These are phyloP conservation scores for Clathrospora elynae DNA, from an alignment of 2,329 filamentous ascomycete species.

Conservation along the genomic window DNA sequence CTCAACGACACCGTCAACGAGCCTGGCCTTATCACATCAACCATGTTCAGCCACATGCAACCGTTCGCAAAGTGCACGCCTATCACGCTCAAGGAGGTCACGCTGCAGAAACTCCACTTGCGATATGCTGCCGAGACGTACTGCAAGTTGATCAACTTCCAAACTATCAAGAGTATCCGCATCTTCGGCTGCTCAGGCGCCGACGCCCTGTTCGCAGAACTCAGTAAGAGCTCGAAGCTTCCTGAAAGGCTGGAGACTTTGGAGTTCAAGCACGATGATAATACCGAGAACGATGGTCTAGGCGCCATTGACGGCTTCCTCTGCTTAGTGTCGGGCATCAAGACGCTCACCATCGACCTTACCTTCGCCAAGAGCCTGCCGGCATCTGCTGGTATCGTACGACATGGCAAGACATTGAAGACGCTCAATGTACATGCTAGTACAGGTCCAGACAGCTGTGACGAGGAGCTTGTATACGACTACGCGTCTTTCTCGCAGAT, in stretches of 20 bases:
- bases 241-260: conserved; percentile 53
- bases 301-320: conserved; percentile 56
- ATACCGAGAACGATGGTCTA: conserved; percentile 54
- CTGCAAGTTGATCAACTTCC: conserved; percentile 55
- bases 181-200: conserved; percentile 54
- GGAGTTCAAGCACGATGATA: conserved; percentile 56
- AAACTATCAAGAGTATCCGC: conserved; percentile 49
- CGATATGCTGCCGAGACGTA: conserved; percentile 56
- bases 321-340: conserved; percentile 53
- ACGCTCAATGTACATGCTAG: conserved; percentile 53
- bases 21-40: conserved; percentile 54
- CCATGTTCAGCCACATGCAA: conserved; percentile 54
- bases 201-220: conserved; percentile 54
- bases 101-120: conserved; percentile 53
- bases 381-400: conserved; percentile 49
- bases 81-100: conserved; percentile 51
- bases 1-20: conserved; percentile 55
- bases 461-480: conserved; percentile 53
- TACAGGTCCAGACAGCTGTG: conserved; percentile 40
- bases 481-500: conserved; percentile 53
- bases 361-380: conserved; percentile 51
- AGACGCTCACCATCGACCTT: conserved; percentile 53
- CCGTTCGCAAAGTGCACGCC: conserved; percentile 56
- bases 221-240: conserved; percentile 53
- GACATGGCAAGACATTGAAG: conserved; percentile 55